Evolutionary conservation across 495 filamentous ascomycete species (phyloP).

Genomic region (Trichoderma orchidacearum): DNA sequence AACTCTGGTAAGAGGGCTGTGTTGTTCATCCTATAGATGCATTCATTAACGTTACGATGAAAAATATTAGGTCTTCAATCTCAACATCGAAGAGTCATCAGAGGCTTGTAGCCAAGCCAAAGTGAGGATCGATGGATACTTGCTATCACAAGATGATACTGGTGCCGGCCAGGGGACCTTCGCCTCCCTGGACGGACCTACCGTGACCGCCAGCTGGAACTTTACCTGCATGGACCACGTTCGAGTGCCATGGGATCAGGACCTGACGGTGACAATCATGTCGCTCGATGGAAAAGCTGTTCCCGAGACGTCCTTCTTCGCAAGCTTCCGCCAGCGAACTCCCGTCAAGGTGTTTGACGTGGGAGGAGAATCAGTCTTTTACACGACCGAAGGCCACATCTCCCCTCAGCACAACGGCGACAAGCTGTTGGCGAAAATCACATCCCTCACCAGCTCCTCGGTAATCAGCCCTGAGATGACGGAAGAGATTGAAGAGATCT

Average conservation of each 20-base stretch:
- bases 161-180: constrained; percentile 16
- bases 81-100: constrained; percentile 18
- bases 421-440: constrained; percentile 4
- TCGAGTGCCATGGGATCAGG: constrained; percentile 24
- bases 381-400: neutral
- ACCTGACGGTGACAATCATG: constrained; percentile 31
- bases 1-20: neutral
- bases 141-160: constrained; percentile 16
- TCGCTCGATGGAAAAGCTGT: constrained; percentile 19
- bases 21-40: neutral
- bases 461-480: neutral
- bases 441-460: neutral
- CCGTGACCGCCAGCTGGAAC: constrained; percentile 26
- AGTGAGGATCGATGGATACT: constrained; percentile 18
- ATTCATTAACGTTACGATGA: neutral
- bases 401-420: neutral
- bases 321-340: constrained; percentile 30
- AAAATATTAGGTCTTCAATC: constrained; percentile 14
- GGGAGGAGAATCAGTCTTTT: constrained; percentile 8
- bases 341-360: constrained; percentile 25
- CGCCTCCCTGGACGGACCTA: constrained; percentile 11
- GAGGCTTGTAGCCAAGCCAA: constrained; percentile 22
- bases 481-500: neutral
- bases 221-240: constrained; percentile 29
- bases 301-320: constrained; percentile 24